Conservation (phyloP, 1,284 basidiomycete species). For the Mycena sp. region DNA sequence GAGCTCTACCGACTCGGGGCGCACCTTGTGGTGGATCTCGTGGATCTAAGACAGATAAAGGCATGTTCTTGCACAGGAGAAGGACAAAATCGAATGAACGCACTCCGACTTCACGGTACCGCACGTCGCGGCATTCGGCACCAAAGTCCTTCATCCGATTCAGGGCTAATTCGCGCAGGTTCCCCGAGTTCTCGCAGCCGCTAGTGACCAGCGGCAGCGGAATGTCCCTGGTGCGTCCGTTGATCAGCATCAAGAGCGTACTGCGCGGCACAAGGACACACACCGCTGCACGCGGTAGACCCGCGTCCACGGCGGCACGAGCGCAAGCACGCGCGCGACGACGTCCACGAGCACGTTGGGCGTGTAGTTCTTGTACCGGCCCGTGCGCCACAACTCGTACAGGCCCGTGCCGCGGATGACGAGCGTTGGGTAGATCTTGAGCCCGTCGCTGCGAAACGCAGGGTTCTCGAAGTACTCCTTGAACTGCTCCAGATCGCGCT, state of each 20-base stretch:
- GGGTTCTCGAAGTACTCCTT: conserved; percentile 99
- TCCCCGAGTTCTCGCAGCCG: conserved; percentile 98
- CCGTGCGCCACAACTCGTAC: conserved; percentile 97
- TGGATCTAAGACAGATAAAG: conserved; percentile 71
- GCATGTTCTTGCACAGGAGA: background rate
- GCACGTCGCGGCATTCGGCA: conserved; percentile 96
- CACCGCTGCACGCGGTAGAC: conserved; percentile 97
- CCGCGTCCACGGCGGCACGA: conserved; percentile 98
- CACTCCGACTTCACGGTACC: conserved; percentile 98
- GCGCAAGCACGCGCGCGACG: conserved; percentile 93
- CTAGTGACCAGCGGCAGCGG: conserved; percentile 95
- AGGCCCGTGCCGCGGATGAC: conserved; percentile 98
- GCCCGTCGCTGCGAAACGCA: conserved; percentile 94
- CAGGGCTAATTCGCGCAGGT: conserved; percentile 94
- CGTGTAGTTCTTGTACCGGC: conserved; percentile 98
- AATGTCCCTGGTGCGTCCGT: conserved; percentile 96
- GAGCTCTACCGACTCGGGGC: conserved; percentile 97
- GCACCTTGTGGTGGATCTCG: conserved; percentile 98
- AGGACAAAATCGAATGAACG: conserved; percentile 47
- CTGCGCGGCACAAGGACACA: conserved; percentile 32
- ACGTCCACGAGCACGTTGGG: conserved; percentile 98
- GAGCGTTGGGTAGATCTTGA: conserved; percentile 98
- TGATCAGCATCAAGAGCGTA: conserved; percentile 18
- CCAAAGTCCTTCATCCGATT: conserved; percentile 99
- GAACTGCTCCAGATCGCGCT: conserved; percentile 98